A percentile compares a stretch with the other conserved stretches of the same genome.
phyloP scores from a whole-genome alignment of 495 filamentous ascomycete species.

The Chaetomidium leptoderma region DNA sequence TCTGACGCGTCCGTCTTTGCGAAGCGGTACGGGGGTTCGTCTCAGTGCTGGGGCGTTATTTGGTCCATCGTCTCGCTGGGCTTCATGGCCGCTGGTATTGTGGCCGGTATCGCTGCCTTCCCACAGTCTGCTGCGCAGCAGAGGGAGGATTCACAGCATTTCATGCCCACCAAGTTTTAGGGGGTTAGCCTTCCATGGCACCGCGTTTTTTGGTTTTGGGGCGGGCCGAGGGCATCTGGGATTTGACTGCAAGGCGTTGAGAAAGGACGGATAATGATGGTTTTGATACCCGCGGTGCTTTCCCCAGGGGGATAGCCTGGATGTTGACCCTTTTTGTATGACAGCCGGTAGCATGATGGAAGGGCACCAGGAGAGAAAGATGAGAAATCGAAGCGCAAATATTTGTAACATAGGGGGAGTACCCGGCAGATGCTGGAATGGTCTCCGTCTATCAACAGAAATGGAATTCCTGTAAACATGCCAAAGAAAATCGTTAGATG shows the following conservation, averaged over 20 bases:
- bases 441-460: background rate
- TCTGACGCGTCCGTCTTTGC: slow-evolving; percentile 81
- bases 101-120: slow-evolving; percentile 72
- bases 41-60: slow-evolving; percentile 76
- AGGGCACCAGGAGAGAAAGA: background rate
- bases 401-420: background rate
- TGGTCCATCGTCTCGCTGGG: slow-evolving; percentile 67
- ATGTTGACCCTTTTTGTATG: background rate
- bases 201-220: background rate
- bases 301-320: background rate
- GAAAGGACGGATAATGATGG: slow-evolving; percentile 4
- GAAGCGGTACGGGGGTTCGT: slow-evolving; percentile 69
- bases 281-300: slow-evolving; percentile 12
- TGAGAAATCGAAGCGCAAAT: background rate
- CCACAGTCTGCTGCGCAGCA: slow-evolving; percentile 63
- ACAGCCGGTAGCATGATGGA: background rate
- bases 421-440: background rate
- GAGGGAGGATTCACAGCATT: slow-evolving; percentile 62
- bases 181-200: background rate
- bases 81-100: slow-evolving; percentile 67
- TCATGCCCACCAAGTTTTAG: slow-evolving; percentile 48
- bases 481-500: background rate
- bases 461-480: background rate
- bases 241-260: slow-evolving; percentile 8
- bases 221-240: background rate